phyloP scores from a whole-genome alignment of 345 rosid species.

The Arabidopsis suecica region DNA sequence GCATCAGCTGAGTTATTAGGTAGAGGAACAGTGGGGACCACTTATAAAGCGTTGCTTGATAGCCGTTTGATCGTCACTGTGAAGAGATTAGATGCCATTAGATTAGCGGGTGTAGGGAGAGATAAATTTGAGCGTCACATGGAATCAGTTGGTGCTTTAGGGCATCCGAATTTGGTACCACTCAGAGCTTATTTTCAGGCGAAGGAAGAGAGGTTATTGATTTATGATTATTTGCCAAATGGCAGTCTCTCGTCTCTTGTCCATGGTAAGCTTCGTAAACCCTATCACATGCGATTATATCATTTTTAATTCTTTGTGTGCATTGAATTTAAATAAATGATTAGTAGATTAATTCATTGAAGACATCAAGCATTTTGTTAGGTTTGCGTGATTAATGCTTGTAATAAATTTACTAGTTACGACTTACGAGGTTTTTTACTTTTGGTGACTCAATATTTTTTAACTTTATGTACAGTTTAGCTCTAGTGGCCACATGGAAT shows the following conservation, averaged over 20 bases:
- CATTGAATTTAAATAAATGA: background rate
- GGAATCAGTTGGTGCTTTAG: constrained; percentile 93
- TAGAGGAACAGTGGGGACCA: constrained; percentile 74
- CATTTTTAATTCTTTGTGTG: background rate
- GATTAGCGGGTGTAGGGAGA: constrained; percentile 59
- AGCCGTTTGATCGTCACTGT: constrained; percentile 76
- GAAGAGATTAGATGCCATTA: constrained; percentile 77
- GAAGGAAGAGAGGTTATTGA: constrained; percentile 75
- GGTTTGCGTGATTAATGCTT: constrained; percentile 10
- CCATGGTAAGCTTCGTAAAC: constrained; percentile 58
- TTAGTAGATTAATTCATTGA: background rate
- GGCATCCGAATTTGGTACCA: constrained; percentile 94
- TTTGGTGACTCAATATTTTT: background rate
- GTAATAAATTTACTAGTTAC: constrained; percentile 28
- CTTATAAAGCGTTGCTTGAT: constrained; percentile 87
- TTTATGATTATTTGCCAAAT: constrained; percentile 89
- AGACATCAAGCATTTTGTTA: constrained; percentile 36
- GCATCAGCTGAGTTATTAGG: constrained; percentile 96
- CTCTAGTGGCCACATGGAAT: background rate
- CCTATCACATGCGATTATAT: background rate
- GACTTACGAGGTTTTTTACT: constrained; percentile 23
- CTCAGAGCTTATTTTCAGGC: constrained; percentile 88
- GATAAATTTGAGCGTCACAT: constrained; percentile 80
- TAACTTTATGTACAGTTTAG: background rate
- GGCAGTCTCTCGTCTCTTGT: constrained; percentile 89